Percentiles rank a stretch among this genome's conserved stretches.
phyloP scores from a whole-genome alignment of 2,329 filamentous ascomycete species.

The Rhynchosporium graminicola region DNA sequence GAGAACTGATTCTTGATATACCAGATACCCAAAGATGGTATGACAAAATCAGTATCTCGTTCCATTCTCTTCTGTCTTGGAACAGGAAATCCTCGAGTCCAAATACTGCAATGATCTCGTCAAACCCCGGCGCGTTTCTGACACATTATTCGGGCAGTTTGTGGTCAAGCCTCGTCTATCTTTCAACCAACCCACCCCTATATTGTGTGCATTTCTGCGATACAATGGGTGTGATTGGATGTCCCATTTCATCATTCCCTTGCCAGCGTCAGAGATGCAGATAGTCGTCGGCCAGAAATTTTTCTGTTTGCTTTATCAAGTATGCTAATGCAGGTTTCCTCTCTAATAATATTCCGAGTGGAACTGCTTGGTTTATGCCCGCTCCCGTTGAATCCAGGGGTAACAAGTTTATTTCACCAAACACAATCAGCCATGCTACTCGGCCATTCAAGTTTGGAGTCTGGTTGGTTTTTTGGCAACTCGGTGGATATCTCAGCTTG shows the following conservation, averaged over 20 bases:
- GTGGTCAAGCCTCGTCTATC: not conserved
- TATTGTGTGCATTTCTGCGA: not conserved
- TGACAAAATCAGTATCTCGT: not conserved
- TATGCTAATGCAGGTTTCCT: constrained; percentile 1
- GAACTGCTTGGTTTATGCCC: constrained; percentile 3
- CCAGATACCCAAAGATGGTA: not conserved
- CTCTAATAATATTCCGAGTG: constrained; percentile 2
- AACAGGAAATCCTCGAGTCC: not conserved
- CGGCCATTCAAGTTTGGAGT: not conserved
- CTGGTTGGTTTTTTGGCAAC: not conserved
- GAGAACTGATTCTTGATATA: not conserved
- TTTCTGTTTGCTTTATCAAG: not conserved
- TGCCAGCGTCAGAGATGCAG: not conserved
- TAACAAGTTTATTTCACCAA: not conserved
- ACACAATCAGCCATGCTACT: not conserved
- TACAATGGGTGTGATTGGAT: not conserved
- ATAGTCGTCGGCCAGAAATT: not conserved
- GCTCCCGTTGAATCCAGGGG: constrained; percentile 4
- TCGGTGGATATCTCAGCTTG: not conserved
- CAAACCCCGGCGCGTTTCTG: not conserved
- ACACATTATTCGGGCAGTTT: not conserved
- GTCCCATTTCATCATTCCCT: not conserved
- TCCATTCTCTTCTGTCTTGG: constrained; percentile 1
- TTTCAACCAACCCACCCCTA: not conserved
- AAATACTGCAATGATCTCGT: not conserved